Percentiles rank a stretch among this genome's conserved stretches.
Conservation (phyloP, 345 rosid species). For the Zanthoxylum bungeanum region DNA sequence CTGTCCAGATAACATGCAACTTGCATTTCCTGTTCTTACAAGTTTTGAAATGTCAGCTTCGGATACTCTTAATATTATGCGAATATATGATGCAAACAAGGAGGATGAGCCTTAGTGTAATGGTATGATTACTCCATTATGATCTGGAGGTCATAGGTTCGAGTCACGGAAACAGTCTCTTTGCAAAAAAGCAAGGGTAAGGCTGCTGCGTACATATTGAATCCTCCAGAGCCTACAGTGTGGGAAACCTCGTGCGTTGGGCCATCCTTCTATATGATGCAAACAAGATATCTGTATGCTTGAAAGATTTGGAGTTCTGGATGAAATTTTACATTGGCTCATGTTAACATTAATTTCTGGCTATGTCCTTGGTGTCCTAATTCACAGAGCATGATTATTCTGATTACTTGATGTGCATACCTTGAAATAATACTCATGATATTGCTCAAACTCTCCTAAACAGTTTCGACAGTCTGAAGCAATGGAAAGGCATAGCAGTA, state of each 20-base stretch:
- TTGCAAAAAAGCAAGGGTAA: no score
- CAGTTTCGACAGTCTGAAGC: conserved; percentile 32
- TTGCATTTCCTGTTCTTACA: neutral
- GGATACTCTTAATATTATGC: neutral
- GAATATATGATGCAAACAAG: neutral
- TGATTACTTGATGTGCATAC: neutral
- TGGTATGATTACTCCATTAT: no score
- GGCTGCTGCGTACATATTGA: no score
- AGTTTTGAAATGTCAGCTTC: neutral
- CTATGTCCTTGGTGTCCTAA: neutral
- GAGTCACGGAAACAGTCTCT: no score
- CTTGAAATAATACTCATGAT: neutral
- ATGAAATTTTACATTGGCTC: neutral
- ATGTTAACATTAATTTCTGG: neutral
- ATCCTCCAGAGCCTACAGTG: no score
- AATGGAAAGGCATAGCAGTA: conserved; percentile 38
- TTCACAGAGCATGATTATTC: neutral
- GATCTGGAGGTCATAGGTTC: no score
- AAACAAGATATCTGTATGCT: neutral
- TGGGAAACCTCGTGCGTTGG: no score
- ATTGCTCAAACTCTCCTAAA: conserved; percentile 1
- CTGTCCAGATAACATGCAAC: neutral
- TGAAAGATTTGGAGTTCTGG: neutral
- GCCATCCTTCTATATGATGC: no score
- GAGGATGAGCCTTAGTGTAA: no score